Base-by-base conservation (phyloP, 441 rosid genomes). In the Erodium texanum region DNA sequence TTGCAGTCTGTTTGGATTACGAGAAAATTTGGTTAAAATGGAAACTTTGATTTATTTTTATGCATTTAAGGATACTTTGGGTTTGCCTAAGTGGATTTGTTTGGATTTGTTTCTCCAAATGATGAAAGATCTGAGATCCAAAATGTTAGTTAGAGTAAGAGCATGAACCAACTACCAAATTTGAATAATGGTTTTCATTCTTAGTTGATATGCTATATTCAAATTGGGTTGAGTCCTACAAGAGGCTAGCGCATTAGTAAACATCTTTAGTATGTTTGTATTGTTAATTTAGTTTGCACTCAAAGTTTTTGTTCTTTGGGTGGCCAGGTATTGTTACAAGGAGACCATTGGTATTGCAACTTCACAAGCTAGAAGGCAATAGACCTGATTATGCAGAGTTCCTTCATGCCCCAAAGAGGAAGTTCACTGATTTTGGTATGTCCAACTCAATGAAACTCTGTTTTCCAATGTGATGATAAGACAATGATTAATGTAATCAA, bases 321-420 rank as follows among this genome's bases (percentile, higher is more conserved):
- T 24, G 43, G 15, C 70, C 78, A 88, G 99, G 99, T 71, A 95
- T 90, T 68, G 98, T 94, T 41, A 89, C 99, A 0, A 83, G 99
- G 76, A 88, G 98, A 78, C 99, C 99, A 27, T 72, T 92, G 87
- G 99, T 92, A 52, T 78, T 92, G 82, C 99, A 94, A 76, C 98
- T 94, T 77, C 99, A 94, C 71, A 89, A 94, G 83, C 85, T 84
- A 2, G 94, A 88, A 19, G 83, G 77, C 36, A 98, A 92, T 52
- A 67, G 74, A 36, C 48, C 88, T 23, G 99, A 95, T 20, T 90
- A 95, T 71, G 97, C 96, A 0, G 99, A 92, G 82, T 94, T 94
- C 82, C 98, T 94, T 77, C 99, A 94, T 77, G 82, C 86, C 7
- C 93, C 98, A 15, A 90, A 70, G 80, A 92, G 79, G 93, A 92